These are phyloP conservation scores for Pholiota adiposa DNA, from an alignment of 1,284 basidiomycete species.

Conservation along the genomic window DNA sequence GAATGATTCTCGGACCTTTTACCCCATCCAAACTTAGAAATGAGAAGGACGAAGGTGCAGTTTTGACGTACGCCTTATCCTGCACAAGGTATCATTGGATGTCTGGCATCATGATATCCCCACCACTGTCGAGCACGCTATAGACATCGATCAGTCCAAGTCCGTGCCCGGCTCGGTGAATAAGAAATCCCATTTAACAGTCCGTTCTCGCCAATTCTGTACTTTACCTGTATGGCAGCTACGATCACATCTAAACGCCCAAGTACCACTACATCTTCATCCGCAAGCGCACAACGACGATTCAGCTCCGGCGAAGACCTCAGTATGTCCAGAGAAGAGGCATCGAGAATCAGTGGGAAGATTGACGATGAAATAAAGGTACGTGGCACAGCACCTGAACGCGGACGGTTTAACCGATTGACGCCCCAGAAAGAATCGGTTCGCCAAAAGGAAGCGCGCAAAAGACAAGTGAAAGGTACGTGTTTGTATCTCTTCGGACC, in stretches of 20 bases:
- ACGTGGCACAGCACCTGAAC: slow-evolving; percentile 21
- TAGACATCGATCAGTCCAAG: slow-evolving; percentile 13
- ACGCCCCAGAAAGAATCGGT: slow-evolving; percentile 56
- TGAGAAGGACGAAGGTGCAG: slow-evolving; percentile 12
- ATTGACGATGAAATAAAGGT: slow-evolving; percentile 78
- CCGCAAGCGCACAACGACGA: slow-evolving; percentile 7
- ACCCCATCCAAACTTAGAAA: slow-evolving; percentile 17
- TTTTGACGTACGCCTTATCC: slow-evolving; percentile 19
- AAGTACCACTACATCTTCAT: slow-evolving; percentile 8
- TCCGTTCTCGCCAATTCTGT: neutral
- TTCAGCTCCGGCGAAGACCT: slow-evolving; percentile 3
- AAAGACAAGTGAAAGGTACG: slow-evolving; percentile 70
- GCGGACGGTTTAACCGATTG: slow-evolving; percentile 4
- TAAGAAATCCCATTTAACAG: slow-evolving; percentile 20
- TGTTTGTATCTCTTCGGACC: neutral
- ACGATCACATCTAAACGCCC: neutral
- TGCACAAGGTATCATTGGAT: slow-evolving; percentile 16
- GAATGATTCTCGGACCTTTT: slow-evolving; percentile 13
- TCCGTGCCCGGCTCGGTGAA: slow-evolving; percentile 11
- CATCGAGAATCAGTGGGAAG: slow-evolving; percentile 19
- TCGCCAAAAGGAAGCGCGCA: slow-evolving; percentile 50
- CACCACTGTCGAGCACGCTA: slow-evolving; percentile 19
- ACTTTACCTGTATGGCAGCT: slow-evolving; percentile 17
- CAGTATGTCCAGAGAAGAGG: slow-evolving; percentile 20
- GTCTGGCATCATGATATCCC: slow-evolving; percentile 17